phyloP scores from a whole-genome alignment of 2,329 filamentous ascomycete genomes.

The Penicillium olsonii region DNA sequence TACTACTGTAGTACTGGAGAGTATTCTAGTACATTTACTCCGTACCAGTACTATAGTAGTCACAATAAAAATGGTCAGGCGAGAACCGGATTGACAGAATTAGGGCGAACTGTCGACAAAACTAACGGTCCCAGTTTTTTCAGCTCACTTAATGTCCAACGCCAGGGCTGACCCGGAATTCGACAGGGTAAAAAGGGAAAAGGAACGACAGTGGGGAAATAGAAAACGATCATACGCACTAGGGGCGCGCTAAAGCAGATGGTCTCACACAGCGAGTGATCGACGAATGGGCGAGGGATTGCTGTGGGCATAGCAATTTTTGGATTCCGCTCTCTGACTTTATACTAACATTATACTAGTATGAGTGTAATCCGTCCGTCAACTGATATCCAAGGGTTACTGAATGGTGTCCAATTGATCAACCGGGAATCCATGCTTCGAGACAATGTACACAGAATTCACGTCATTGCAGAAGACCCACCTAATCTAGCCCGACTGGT shows the following conservation, averaged over 20 bases:
- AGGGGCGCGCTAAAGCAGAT: slow-evolving; percentile 26
- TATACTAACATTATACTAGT: too few species aligned
- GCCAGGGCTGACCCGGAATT: slow-evolving; percentile 15
- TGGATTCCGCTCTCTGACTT: too few species aligned
- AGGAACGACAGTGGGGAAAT: slow-evolving; percentile 17
- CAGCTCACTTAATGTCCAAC: neutral
- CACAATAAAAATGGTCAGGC: too few species aligned
- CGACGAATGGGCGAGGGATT: slow-evolving; percentile 19
- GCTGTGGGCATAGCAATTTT: slow-evolving; percentile 17
- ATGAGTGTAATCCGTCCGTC: too few species aligned
- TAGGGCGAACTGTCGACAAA: neutral
- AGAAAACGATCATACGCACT: slow-evolving; percentile 23
- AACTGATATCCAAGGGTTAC: too few species aligned
- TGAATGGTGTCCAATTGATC: neutral
- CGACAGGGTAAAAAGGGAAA: slow-evolving; percentile 1
- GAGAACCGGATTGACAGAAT: neutral
- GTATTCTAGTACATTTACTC: too few species aligned
- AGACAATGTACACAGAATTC: slow-evolving; percentile 3
- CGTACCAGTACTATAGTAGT: too few species aligned
- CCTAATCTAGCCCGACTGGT: slow-evolving; percentile 20
- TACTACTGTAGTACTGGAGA: too few species aligned
- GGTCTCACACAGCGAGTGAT: slow-evolving; percentile 27
- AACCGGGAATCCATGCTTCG: neutral
- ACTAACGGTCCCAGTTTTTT: neutral
- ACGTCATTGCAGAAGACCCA: slow-evolving; percentile 24